These are phyloP conservation scores for Mucor sp. DNA, from an alignment of 371 early-diverging fungal genomes.

Conservation along the genomic window DNA sequence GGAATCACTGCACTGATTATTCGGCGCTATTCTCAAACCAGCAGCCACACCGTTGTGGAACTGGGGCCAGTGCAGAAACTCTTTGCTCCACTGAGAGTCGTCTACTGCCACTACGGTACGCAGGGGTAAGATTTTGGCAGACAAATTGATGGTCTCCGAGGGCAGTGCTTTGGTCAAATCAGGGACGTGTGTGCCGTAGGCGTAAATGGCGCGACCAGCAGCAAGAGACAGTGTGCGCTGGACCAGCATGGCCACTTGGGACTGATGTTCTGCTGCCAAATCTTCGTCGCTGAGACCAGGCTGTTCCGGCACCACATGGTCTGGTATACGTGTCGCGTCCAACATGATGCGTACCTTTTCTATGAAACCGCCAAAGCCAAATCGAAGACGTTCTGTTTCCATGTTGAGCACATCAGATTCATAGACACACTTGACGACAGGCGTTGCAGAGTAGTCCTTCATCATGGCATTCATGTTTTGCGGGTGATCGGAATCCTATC, in stretches of 20 bases:
- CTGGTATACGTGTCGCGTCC: slow-evolving; percentile 44
- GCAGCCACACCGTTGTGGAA: slow-evolving; percentile 90
- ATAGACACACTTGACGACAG: slow-evolving; percentile 7
- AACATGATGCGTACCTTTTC: slow-evolving; percentile 64
- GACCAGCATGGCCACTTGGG: slow-evolving; percentile 48
- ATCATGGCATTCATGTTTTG: slow-evolving; percentile 10
- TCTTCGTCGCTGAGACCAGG: slow-evolving; percentile 53
- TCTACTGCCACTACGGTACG: slow-evolving; percentile 59
- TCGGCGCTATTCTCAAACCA: slow-evolving; percentile 69
- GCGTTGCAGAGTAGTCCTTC: background rate
- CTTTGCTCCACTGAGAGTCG: slow-evolving; percentile 38
- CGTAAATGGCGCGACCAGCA: slow-evolving; percentile 68
- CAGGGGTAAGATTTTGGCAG: slow-evolving; percentile 66
- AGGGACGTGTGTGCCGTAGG: slow-evolving; percentile 63
- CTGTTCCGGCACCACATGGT: slow-evolving; percentile 38
- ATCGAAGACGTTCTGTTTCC: slow-evolving; percentile 53
- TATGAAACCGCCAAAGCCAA: slow-evolving; percentile 65
- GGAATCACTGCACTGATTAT: slow-evolving; percentile 59
- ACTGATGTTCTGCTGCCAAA: slow-evolving; percentile 51
- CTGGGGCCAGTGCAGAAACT: slow-evolving; percentile 73
- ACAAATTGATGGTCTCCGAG: slow-evolving; percentile 56
- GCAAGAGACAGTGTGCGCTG: slow-evolving; percentile 70
- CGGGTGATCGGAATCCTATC: slow-evolving; percentile 6
- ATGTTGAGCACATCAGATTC: slow-evolving; percentile 27
- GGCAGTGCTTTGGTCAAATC: slow-evolving; percentile 57